Percentiles rank a stretch among this genome's conserved stretches.
Conservation (phyloP, 1,284 basidiomycete species). For the Heterobasidion parviporum region DNA sequence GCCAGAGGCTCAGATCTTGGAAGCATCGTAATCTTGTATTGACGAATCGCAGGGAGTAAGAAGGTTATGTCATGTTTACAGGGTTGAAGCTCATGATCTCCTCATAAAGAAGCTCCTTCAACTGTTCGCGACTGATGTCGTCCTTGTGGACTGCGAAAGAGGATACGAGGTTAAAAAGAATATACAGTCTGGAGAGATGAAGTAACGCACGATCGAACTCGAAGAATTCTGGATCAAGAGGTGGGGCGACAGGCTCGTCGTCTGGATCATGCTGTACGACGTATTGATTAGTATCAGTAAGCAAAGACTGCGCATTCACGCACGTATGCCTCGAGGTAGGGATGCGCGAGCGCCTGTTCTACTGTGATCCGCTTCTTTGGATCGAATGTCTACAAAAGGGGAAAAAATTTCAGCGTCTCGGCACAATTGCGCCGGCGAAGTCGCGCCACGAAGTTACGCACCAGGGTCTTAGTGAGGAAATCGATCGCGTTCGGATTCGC, state of each 20-base stretch:
- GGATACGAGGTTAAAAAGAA: background rate
- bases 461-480: slow-evolving; percentile 86
- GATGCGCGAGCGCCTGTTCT: slow-evolving; percentile 86
- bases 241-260: slow-evolving; percentile 87
- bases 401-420: slow-evolving; percentile 2
- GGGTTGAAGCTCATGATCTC: slow-evolving; percentile 77
- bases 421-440: background rate
- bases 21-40: too few species aligned
- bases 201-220: slow-evolving; percentile 68
- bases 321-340: slow-evolving; percentile 87
- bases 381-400: slow-evolving; percentile 64
- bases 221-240: slow-evolving; percentile 87
- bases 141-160: slow-evolving; percentile 73
- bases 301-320: slow-evolving; percentile 18
- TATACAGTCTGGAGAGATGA: background rate
- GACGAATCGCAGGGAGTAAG: background rate
- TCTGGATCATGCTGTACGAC: slow-evolving; percentile 73
- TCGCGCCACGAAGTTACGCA: slow-evolving; percentile 28
- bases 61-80: slow-evolving; percentile 44
- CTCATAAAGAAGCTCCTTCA: slow-evolving; percentile 62
- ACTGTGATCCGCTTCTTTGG: slow-evolving; percentile 91
- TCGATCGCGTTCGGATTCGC: slow-evolving; percentile 83
- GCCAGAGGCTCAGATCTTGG: background rate
- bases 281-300: slow-evolving; percentile 6
- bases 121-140: slow-evolving; percentile 80